Evolutionary conservation across 108 stramenopile genomes (phyloP), one percentile per base, ranked within the genome.

Genomic region (Cafeteria roenbergensis): DNA sequence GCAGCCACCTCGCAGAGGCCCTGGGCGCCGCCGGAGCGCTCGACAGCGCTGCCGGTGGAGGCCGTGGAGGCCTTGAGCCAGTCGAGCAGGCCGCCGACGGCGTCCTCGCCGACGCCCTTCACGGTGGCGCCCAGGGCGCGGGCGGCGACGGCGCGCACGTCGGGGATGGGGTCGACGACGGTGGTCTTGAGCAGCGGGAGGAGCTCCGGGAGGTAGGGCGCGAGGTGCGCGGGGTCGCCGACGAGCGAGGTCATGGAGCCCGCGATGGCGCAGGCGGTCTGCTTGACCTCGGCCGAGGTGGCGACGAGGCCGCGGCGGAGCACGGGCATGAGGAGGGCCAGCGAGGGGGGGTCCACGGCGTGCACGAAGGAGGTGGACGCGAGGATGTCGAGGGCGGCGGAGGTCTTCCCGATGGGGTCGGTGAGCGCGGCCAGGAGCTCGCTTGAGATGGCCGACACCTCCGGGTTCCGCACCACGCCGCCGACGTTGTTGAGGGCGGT

Each of bases 231-330:
- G 8, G 92, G 86, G 68, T 99, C 90, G 71, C 93, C 90, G 1
- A 96, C 91, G 75, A 99, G 93, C 79, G 89, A 90, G 75, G 85
- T 86, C 88, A 97, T 95, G 82, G 95, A 96, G 79, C 93, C 88
- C 59, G 92, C 95, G 75, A 99, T 96, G 32, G 94, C 90, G 55
- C 94, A 92, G 48, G 94, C 89, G 76, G 93, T 93, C 65, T 93
- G 86, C 83, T 97, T 97, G 42, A 61, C 67, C 32, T 85, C 91
- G 20, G 92, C 93, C 30, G 80, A 80, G 63, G 95, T 90, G 69
- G 95, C 95, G 24, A 86, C 82, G 34, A 99, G 78, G 58, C 93
- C 98, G 57, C 98, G 93, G 34, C 87, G 79, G 38, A 99, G 82
- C 32, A 99, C 79, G n/a, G 98, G 98, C 34, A 97, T 90, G 72